phyloP scores from a whole-genome alignment of 2,329 filamentous ascomycete species.

The Botrytis cinerea region DNA sequence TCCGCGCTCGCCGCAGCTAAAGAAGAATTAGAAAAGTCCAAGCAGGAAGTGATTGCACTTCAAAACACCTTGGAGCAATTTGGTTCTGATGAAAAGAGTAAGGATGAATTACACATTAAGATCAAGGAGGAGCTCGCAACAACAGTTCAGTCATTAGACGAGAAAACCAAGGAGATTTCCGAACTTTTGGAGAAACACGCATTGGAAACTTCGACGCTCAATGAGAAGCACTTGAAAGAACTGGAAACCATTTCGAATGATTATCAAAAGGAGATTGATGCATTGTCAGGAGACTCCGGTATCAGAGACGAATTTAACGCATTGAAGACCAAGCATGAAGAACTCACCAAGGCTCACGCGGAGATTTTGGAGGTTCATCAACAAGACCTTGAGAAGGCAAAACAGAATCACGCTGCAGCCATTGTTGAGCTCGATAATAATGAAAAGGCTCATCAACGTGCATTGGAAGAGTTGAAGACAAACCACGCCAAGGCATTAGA shows the following conservation, averaged over 20 bases:
- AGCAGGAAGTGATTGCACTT: constrained; percentile 51
- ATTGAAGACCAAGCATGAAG: constrained; percentile 58
- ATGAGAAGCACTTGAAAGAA: constrained; percentile 55
- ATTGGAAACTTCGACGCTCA: constrained; percentile 44
- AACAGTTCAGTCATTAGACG: constrained; percentile 37
- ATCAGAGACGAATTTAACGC: constrained; percentile 65
- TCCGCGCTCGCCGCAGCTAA: constrained; percentile 48
- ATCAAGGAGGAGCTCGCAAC: constrained; percentile 38
- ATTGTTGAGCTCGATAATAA: constrained; percentile 46
- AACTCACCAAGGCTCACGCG: constrained; percentile 45
- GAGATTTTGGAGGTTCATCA: constrained; percentile 31
- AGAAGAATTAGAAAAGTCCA: constrained; percentile 40
- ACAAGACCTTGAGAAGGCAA: constrained; percentile 34
- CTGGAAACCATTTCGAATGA: constrained; percentile 60
- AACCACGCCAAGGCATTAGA: constrained; percentile 62
- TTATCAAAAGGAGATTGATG: constrained; percentile 66
- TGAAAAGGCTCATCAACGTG: constrained; percentile 55
- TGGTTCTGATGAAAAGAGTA: constrained; percentile 45
- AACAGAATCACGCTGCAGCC: constrained; percentile 37
- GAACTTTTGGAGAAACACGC: constrained; percentile 58
- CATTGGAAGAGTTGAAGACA: constrained; percentile 56
- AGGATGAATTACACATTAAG: constrained; percentile 39
- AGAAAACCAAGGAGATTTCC: constrained; percentile 42
- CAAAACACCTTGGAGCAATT: constrained; percentile 53
- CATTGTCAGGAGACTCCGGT: constrained; percentile 61